Conservation (phyloP, 176 grass and related monocot species). For the Juncus effusus region DNA sequence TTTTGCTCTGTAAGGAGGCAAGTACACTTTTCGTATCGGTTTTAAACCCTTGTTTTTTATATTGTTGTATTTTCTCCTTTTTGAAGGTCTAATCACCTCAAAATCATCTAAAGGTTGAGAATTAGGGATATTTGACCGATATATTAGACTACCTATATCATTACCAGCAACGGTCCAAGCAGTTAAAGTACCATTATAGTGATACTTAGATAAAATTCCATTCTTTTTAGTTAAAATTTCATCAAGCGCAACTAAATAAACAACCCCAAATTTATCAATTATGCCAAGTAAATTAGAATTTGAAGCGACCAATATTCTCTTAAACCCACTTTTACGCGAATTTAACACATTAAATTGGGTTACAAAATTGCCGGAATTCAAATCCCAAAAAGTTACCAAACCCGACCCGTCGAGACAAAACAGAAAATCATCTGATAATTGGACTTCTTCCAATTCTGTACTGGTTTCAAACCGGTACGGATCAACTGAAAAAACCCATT, state of each 20-base stretch:
- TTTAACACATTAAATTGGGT: constrained; percentile 42
- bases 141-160: constrained; percentile 57
- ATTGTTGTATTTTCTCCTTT: constrained; percentile 49
- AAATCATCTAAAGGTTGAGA: constrained; percentile 22
- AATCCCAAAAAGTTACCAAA: constrained; percentile 63
- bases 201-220: constrained; percentile 31
- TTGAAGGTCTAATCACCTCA: constrained; percentile 29
- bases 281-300: constrained; percentile 56
- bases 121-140: constrained; percentile 35
- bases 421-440: constrained; percentile 82
- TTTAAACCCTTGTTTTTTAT: constrained; percentile 22
- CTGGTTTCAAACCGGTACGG: constrained; percentile 39
- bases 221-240: constrained; percentile 61
- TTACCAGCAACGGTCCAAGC: constrained; percentile 75
- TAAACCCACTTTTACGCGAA: constrained; percentile 42
- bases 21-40: constrained; percentile 54
- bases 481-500: constrained; percentile 76
- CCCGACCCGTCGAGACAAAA: constrained; percentile 55
- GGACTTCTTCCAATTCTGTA: constrained; percentile 73
- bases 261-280: constrained; percentile 64
- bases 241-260: constrained; percentile 62
- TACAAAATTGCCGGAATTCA: constrained; percentile 41
- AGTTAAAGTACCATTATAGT: constrained; percentile 41
- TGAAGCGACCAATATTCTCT: constrained; percentile 61
- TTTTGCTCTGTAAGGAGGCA: constrained; percentile 67